Conservation (phyloP, 75 land plant species). For the Larix kaempferi region DNA sequence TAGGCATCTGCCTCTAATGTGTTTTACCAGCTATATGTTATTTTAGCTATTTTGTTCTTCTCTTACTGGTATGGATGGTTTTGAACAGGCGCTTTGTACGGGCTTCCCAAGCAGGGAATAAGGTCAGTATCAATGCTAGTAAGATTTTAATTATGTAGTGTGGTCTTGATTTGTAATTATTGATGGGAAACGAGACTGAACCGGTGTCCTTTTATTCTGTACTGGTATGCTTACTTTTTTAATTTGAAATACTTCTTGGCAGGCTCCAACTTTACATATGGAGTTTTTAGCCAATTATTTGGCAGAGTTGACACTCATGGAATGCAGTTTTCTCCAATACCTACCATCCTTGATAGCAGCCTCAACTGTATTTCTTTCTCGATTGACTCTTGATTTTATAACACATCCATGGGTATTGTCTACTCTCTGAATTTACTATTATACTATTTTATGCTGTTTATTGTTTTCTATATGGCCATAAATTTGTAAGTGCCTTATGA, state of each 20-base stretch:
- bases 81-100: constrained; percentile 7
- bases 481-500: not conserved
- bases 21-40: not conserved
- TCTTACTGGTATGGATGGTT: not conserved
- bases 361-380: constrained; percentile 61
- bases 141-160: not conserved
- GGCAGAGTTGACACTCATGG: constrained; percentile 60
- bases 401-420: constrained; percentile 61
- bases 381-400: constrained; percentile 47
- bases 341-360: constrained; percentile 76
- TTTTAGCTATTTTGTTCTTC: not conserved
- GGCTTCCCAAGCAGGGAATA: constrained; percentile 6
- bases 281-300: constrained; percentile 53
- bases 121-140: not conserved
- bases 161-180: not conserved
- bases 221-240: not conserved
- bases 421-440: not conserved
- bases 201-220: not conserved
- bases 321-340: constrained; percentile 49
- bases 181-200: not conserved
- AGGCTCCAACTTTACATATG: constrained; percentile 41
- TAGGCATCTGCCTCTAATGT: not conserved
- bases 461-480: not conserved
- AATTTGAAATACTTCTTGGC: constrained; percentile 7
- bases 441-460: not conserved